phyloP scores from a whole-genome alignment of 2,329 filamentous ascomycete species.

The Fusarium chuoi region DNA sequence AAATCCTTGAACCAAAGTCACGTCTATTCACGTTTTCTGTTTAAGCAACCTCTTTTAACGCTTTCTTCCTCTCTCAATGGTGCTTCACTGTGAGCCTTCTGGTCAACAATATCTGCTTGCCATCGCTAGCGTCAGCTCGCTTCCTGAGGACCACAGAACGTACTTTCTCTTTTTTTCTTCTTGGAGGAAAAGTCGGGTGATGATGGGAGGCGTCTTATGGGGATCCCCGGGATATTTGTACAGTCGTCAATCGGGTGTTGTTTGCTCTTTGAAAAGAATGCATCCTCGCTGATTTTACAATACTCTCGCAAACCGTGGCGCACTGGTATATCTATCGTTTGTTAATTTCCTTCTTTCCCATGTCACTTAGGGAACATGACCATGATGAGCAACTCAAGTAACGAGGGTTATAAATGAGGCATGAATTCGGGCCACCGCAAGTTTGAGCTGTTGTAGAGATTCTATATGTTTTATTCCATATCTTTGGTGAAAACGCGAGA shows the following conservation, averaged over 20 bases:
- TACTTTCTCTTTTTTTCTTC: conserved; percentile 44
- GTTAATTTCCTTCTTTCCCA: conserved; percentile 18
- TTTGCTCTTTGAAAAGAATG: conserved; percentile 46
- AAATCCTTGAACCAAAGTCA: conserved; percentile 53
- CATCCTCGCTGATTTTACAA: conserved; percentile 41
- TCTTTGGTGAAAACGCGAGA: neutral
- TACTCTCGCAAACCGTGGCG: conserved; percentile 36
- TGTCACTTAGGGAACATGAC: conserved; percentile 29
- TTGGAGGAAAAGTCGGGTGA: conserved; percentile 46
- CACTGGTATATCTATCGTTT: conserved; percentile 34
- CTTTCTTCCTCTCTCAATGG: conserved; percentile 42
- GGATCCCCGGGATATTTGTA: conserved; percentile 45
- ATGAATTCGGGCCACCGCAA: conserved; percentile 30
- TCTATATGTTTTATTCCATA: conserved; percentile 6
- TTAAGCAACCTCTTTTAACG: conserved; percentile 39
- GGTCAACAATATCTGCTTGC: conserved; percentile 40
- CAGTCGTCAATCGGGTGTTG: conserved; percentile 43
- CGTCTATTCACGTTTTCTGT: conserved; percentile 45
- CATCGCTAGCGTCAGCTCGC: conserved; percentile 37
- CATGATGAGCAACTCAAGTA: conserved; percentile 33
- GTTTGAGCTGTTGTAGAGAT: conserved; percentile 26
- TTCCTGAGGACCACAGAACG: conserved; percentile 40
- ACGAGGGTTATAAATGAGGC: conserved; percentile 31
- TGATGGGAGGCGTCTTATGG: conserved; percentile 47
- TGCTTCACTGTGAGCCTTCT: conserved; percentile 46